Percentiles rank a stretch among this genome's conserved stretches.
phyloP scores from a whole-genome alignment of 2,329 filamentous ascomycete species.

The Ciborinia camelliae region DNA sequence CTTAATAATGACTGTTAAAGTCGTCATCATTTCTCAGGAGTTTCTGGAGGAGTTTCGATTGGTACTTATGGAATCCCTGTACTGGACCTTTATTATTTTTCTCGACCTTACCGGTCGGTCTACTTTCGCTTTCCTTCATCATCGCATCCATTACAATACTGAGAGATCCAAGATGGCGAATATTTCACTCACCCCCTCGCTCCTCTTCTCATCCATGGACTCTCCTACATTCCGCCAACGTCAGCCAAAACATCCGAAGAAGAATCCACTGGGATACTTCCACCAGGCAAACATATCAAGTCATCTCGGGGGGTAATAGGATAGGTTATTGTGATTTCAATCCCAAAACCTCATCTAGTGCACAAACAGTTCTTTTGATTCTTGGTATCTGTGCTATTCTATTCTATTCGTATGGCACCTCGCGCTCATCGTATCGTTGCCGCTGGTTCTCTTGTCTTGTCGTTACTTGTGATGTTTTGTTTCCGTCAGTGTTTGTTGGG shows the following conservation, averaged over 20 bases:
- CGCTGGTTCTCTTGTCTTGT: slow-evolving; percentile 40
- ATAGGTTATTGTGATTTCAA: slow-evolving; percentile 23
- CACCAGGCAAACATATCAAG: slow-evolving; percentile 2
- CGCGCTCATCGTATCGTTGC: slow-evolving; percentile 40
- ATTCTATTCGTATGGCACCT: slow-evolving; percentile 45
- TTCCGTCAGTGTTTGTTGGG: background rate
- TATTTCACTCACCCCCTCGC: background rate
- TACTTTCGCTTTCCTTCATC: background rate
- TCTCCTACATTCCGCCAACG: background rate
- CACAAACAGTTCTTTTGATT: slow-evolving; percentile 43
- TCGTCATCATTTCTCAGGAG: background rate
- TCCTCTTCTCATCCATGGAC: background rate
- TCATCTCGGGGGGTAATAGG: slow-evolving; percentile 23
- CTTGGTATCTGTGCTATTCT: slow-evolving; percentile 51
- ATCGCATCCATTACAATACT: background rate
- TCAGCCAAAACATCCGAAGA: slow-evolving; percentile 2
- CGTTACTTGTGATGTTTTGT: slow-evolving; percentile 38
- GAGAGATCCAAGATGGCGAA: background rate
- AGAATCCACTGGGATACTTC: background rate
- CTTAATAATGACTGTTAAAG: background rate
- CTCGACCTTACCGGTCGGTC: background rate
- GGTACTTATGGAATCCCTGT: background rate
- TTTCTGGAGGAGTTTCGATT: background rate
- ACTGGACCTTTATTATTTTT: background rate
- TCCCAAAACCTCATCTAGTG: background rate